A percentile compares a stretch with the other conserved stretches of the same genome.
Conservation (phyloP, 306 rosid genomes). For the Glycine latifolia region DNA sequence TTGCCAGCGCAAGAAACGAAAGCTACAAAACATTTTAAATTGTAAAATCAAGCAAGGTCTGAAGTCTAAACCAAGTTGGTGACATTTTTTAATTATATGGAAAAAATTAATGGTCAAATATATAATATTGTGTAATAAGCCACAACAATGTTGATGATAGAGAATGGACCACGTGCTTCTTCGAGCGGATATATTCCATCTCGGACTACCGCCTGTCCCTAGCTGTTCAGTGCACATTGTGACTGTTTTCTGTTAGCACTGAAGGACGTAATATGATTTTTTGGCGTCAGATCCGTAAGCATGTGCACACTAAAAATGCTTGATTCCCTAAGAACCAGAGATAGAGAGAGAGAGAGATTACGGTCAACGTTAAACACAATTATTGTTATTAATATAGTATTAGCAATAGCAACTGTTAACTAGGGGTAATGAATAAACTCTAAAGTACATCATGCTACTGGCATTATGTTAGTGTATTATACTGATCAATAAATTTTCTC, state of each 20-base stretch:
- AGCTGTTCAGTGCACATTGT: slow-evolving; percentile 39
- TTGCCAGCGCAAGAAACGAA: slow-evolving; percentile 32
- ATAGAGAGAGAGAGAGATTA: not conserved
- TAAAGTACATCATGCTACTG: not conserved
- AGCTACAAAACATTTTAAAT: slow-evolving; percentile 23
- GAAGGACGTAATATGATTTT: slow-evolving; percentile 21
- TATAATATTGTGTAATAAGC: slow-evolving; percentile 7
- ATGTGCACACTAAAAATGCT: slow-evolving; percentile 32
- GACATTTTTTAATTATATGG: slow-evolving; percentile 16
- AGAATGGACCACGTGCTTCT: slow-evolving; percentile 46
- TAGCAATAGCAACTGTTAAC: not conserved
- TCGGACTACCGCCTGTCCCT: slow-evolving; percentile 44
- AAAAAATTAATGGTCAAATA: slow-evolving; percentile 11
- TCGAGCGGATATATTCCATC: slow-evolving; percentile 42
- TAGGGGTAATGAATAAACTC: not conserved
- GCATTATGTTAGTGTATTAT: not conserved
- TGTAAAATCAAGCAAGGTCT: slow-evolving; percentile 12
- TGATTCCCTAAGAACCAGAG: slow-evolving; percentile 27
- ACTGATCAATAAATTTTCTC: not conserved
- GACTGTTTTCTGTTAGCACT: slow-evolving; percentile 56
- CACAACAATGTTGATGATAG: slow-evolving; percentile 6
- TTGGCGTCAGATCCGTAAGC: slow-evolving; percentile 45
- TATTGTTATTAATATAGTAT: not conserved
- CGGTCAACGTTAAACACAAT: slow-evolving; percentile 20
- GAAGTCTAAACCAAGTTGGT: slow-evolving; percentile 40